These are phyloP conservation scores for Boletellus ananas DNA, from an alignment of 768 basidiomycete species.

Conservation along the genomic window DNA sequence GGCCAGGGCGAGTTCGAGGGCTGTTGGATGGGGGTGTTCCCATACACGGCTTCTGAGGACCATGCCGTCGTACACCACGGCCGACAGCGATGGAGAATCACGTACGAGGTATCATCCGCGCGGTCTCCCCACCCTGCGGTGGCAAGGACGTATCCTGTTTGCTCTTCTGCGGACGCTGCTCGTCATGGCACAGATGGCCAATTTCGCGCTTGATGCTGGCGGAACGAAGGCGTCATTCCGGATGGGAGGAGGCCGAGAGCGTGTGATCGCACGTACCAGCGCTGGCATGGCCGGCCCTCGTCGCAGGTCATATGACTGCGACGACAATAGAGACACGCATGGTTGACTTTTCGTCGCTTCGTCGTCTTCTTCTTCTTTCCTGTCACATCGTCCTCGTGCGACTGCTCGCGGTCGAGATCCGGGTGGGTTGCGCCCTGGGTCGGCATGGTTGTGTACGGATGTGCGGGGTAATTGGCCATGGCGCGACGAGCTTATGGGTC, in stretches of 20 bases:
- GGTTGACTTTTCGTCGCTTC: conserved; percentile 83
- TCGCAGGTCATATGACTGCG: conserved; percentile 93
- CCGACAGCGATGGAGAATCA: background rate
- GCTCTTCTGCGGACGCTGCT: conserved; percentile 53
- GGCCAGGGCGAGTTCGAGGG: conserved; percentile 49
- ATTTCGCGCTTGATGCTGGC: conserved; percentile 93
- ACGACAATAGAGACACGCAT: conserved; percentile 91
- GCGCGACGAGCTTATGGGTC: conserved; percentile 3
- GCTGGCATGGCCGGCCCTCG: conserved; percentile 85
- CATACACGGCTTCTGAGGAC: conserved; percentile 24
- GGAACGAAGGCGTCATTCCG: conserved; percentile 5
- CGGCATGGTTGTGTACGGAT: conserved; percentile 25
- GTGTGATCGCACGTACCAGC: conserved; percentile 63
- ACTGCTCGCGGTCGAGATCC: conserved; percentile 27
- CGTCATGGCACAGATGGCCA: conserved; percentile 90
- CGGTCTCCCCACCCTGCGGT: conserved; percentile 29
- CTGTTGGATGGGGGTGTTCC: conserved; percentile 14
- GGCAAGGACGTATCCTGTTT: conserved; percentile 38
- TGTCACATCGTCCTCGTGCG: conserved; percentile 30
- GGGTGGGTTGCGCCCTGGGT: conserved; percentile 9
- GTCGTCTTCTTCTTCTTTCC: conserved; percentile 42
- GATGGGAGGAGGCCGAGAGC: background rate
- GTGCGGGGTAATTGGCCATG: conserved; percentile 29
- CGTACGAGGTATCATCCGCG: conserved; percentile 31
- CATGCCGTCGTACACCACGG: background rate